These are phyloP conservation scores for Phytophthora litchii DNA, from an alignment of 352 stramenopile species.

Conservation along the genomic window DNA sequence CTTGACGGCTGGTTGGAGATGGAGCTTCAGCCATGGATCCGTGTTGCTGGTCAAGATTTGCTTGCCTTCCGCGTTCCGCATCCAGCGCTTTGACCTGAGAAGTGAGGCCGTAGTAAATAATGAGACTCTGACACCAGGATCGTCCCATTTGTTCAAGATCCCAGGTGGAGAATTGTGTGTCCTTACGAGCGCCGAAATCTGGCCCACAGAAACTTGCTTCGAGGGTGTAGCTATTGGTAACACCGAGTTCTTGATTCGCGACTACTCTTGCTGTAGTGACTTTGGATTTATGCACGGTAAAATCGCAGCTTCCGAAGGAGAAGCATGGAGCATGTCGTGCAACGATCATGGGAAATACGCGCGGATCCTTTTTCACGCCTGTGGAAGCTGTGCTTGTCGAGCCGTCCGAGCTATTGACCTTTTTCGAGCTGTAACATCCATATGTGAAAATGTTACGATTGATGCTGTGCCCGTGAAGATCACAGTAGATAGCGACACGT, in stretches of 20 bases:
- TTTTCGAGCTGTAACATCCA: constrained; percentile 64
- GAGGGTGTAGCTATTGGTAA: constrained; percentile 90
- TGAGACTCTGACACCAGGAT: constrained; percentile 73
- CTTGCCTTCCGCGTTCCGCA: constrained; percentile 8
- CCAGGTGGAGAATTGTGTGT: constrained; percentile 79
- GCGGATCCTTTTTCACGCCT: constrained; percentile 60
- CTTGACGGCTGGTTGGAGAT: constrained; percentile 1
- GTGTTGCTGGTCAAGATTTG: constrained; percentile 9
- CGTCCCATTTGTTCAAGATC: constrained; percentile 82
- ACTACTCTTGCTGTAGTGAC: constrained; percentile 90
- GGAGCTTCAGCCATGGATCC: not conserved
- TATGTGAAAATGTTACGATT: constrained; percentile 90
- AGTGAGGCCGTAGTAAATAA: constrained; percentile 76
- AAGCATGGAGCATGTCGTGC: constrained; percentile 74
- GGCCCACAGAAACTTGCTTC: constrained; percentile 91
- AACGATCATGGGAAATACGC: constrained; percentile 83
- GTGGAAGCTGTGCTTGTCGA: constrained; percentile 2
- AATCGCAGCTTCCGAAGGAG: constrained; percentile 88
- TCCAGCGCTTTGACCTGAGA: constrained; percentile 52
- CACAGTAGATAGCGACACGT: constrained; percentile 82
- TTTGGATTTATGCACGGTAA: constrained; percentile 91
- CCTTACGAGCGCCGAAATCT: constrained; percentile 67
- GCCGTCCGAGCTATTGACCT: constrained; percentile 1
- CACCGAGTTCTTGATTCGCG: constrained; percentile 84
- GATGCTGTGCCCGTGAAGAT: constrained; percentile 84